phyloP scores from a whole-genome alignment of 2,329 filamentous ascomycete genomes.

The Chaetomiaceae sp. region DNA sequence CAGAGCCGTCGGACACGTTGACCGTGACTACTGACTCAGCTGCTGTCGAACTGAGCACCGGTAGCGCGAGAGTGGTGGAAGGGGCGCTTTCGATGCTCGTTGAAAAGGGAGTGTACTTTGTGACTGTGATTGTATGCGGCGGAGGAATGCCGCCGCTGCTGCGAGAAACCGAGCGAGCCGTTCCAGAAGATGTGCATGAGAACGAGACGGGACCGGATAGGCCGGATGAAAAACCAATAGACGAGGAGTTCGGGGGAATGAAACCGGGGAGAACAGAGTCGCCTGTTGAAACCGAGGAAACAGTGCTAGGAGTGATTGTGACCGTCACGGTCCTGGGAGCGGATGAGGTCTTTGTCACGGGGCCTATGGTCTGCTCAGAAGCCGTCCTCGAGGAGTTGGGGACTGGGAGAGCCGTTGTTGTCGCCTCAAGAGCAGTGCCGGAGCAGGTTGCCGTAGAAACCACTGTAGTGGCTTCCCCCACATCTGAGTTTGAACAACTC shows the following conservation, averaged over 20 bases:
- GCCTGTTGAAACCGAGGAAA: slow-evolving; percentile 7
- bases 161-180: background rate
- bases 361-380: background rate
- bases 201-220: background rate
- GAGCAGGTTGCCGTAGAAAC: background rate
- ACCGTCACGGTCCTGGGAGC: slow-evolving; percentile 5
- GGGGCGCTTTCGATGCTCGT: background rate
- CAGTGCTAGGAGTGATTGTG: slow-evolving; percentile 20
- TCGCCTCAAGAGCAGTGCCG: background rate
- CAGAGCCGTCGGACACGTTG: background rate
- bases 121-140: slow-evolving; percentile 20
- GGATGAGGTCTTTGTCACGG: background rate
- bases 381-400: background rate
- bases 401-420: background rate
- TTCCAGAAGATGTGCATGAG: slow-evolving; percentile 6
- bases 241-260: background rate
- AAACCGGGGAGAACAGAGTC: background rate
- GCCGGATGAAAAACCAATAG: slow-evolving; percentile 11
- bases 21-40: slow-evolving; percentile 15
- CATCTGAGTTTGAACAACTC: background rate
- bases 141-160: slow-evolving; percentile 2
- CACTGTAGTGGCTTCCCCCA: background rate
- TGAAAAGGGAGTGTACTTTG: slow-evolving; percentile 4
- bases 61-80: background rate
- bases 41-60: slow-evolving; percentile 5